Percentiles rank a stretch among this genome's conserved stretches.
Conservation (phyloP, 257 asterid genomes). For the Eustoma russellianum region DNA sequence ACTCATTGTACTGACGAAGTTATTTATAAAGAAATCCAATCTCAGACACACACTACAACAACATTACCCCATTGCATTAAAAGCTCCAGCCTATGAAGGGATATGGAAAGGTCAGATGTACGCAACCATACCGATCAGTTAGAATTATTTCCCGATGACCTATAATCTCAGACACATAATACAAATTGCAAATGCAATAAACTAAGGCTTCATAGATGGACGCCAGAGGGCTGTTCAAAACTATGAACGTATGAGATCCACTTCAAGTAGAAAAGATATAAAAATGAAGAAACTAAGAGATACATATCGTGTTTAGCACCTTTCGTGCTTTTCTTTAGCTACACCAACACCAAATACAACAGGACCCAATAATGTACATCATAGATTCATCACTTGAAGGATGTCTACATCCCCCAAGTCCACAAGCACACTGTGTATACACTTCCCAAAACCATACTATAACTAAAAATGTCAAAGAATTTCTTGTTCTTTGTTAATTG, state of each 20-base stretch:
- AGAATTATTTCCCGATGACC: too few relatives aligned
- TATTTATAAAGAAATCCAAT: too few relatives aligned
- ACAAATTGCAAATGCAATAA: too few relatives aligned
- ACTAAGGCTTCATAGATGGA: too few relatives aligned
- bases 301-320: background rate
- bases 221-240: too few relatives aligned
- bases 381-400: background rate
- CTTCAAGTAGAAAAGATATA: background rate
- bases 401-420: slow-evolving; percentile 13
- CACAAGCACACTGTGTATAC: slow-evolving; percentile 19
- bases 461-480: slow-evolving; percentile 33
- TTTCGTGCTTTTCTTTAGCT: slow-evolving; percentile 1
- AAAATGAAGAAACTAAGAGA: background rate
- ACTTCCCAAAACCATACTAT: slow-evolving; percentile 9
- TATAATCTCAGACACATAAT: background rate
- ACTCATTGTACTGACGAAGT: too few relatives aligned
- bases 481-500: slow-evolving; percentile 2
- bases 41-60: too few relatives aligned
- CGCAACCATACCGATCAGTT: too few relatives aligned
- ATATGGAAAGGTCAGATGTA: too few relatives aligned
- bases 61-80: too few relatives aligned
- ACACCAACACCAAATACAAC: slow-evolving; percentile 2
- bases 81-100: too few relatives aligned
- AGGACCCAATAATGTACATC: slow-evolving; percentile 6
- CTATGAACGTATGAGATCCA: background rate